Evolutionary conservation across 208 protist species (phyloP).

Genomic region (Trypanosoma avium): DNA sequence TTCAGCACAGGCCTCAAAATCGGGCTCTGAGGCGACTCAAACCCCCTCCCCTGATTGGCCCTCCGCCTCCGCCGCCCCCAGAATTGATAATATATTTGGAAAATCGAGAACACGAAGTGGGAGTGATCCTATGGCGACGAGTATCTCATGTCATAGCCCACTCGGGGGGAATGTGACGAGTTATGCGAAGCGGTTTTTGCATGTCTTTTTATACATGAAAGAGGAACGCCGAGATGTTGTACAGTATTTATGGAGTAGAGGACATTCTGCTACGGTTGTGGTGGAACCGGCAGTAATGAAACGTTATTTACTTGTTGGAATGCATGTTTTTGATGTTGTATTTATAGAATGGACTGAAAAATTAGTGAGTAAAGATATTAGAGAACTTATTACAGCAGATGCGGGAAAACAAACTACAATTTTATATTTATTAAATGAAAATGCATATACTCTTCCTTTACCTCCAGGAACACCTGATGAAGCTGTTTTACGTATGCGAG

Average conservation of each 20-base stretch:
- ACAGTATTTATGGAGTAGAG: slow-evolving; percentile 38
- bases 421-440: slow-evolving; percentile 39
- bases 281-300: slow-evolving; percentile 43
- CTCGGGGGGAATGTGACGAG: not conserved
- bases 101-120: not conserved
- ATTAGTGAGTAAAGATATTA: slow-evolving; percentile 48
- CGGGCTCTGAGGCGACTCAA: too few relatives aligned
- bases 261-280: slow-evolving; percentile 61
- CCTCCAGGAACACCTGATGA: slow-evolving; percentile 22
- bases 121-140: slow-evolving; percentile 15
- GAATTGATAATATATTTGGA: slow-evolving; percentile 12
- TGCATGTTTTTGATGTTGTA: slow-evolving; percentile 59
- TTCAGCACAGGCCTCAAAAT: too few relatives aligned
- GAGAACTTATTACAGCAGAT: slow-evolving; percentile 34
- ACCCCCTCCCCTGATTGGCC: not conserved
- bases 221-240: slow-evolving; percentile 40
- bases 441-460: slow-evolving; percentile 21
- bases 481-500: slow-evolving; percentile 30
- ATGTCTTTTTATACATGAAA: slow-evolving; percentile 59
- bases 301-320: slow-evolving; percentile 43
- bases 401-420: slow-evolving; percentile 43
- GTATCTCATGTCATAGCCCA: slow-evolving; percentile 4
- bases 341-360: slow-evolving; percentile 60
- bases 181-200: slow-evolving; percentile 14
- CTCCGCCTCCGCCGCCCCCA: not conserved